phyloP scores from a whole-genome alignment of 2,329 filamentous ascomycete species.

The Magnaporthiopsis poae region DNA sequence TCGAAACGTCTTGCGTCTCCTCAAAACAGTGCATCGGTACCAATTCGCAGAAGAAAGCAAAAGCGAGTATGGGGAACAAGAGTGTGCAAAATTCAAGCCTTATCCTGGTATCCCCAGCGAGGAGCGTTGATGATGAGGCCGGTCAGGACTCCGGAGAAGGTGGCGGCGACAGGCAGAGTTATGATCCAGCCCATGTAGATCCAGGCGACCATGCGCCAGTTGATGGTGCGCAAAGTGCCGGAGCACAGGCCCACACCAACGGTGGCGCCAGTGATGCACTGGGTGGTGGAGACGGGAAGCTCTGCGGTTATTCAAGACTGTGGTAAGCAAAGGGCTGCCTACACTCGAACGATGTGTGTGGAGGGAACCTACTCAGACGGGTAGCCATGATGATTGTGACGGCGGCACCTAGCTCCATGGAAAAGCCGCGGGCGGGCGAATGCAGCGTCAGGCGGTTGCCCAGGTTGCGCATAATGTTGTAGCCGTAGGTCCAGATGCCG shows the following conservation, averaged over 20 bases:
- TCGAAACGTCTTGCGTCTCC: no score
- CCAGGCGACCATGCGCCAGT: constrained; percentile 53
- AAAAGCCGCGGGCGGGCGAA: constrained; percentile 44
- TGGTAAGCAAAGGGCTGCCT: not conserved
- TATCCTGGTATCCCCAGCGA: constrained; percentile 26
- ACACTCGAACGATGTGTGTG: not conserved
- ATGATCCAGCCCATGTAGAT: constrained; percentile 52
- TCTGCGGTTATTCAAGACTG: constrained; percentile 20
- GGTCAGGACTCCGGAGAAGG: constrained; percentile 51
- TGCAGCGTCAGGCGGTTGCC: constrained; percentile 49
- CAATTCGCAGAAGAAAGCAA: no score
- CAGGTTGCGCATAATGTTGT: constrained; percentile 52
- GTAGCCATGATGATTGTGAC: constrained; percentile 56
- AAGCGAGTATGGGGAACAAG: no score
- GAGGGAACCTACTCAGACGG: constrained; percentile 35
- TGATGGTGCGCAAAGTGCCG: constrained; percentile 47
- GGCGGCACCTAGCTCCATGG: constrained; percentile 50
- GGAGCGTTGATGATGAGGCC: constrained; percentile 54
- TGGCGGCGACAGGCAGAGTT: constrained; percentile 46
- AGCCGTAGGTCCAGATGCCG: constrained; percentile 54
- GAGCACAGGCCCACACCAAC: constrained; percentile 54
- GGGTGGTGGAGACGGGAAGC: constrained; percentile 55
- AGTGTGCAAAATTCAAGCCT: not conserved
- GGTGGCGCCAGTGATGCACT: constrained; percentile 54
- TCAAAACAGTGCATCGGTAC: no score